Percentiles rank a stretch among this genome's conserved stretches.
phyloP scores from a whole-genome alignment of 163 green algal species.

The Chloroidium sp. region DNA sequence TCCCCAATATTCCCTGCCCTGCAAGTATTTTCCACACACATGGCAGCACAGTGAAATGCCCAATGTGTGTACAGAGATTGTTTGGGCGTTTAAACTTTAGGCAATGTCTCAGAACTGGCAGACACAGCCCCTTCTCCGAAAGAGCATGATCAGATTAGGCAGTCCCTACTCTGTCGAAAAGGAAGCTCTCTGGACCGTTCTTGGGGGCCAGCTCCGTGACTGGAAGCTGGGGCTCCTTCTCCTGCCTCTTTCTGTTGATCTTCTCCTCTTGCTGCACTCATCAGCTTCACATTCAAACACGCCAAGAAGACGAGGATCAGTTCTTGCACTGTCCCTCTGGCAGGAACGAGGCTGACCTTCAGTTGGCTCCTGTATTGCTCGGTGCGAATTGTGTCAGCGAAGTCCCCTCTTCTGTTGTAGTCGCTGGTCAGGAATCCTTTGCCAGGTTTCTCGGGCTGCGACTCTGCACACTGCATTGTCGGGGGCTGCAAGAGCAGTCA shows the following conservation, averaged over 20 bases:
- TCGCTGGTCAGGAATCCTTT: slow-evolving; percentile 75
- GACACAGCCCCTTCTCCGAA: too few species aligned
- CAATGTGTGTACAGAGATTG: background rate
- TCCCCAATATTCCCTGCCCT: background rate
- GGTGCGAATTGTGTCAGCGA: slow-evolving; percentile 66
- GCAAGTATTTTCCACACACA: background rate
- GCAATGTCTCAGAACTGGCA: background rate
- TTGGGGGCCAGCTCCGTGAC: too few species aligned
- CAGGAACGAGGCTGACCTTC: slow-evolving; percentile 8
- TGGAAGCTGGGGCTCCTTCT: too few species aligned
- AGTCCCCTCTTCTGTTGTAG: slow-evolving; percentile 76
- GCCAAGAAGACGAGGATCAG: too few species aligned
- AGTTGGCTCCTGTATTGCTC: slow-evolving; percentile 77
- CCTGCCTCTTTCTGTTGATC: too few species aligned
- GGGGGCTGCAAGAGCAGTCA: too few species aligned
- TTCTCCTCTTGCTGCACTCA: too few species aligned
- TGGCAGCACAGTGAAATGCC: too few species aligned
- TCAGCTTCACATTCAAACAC: too few species aligned
- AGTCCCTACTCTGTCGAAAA: too few species aligned
- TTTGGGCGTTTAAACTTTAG: background rate
- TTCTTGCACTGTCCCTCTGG: background rate
- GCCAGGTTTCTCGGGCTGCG: slow-evolving; percentile 50
- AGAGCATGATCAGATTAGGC: too few species aligned
- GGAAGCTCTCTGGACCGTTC: too few species aligned
- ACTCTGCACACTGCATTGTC: slow-evolving; percentile 46